A percentile compares a stretch with the other conserved stretches of the same genome.
These are phyloP conservation scores for Pluteus cervinus DNA, from an alignment of 768 basidiomycete genomes.

Conservation along the genomic window DNA sequence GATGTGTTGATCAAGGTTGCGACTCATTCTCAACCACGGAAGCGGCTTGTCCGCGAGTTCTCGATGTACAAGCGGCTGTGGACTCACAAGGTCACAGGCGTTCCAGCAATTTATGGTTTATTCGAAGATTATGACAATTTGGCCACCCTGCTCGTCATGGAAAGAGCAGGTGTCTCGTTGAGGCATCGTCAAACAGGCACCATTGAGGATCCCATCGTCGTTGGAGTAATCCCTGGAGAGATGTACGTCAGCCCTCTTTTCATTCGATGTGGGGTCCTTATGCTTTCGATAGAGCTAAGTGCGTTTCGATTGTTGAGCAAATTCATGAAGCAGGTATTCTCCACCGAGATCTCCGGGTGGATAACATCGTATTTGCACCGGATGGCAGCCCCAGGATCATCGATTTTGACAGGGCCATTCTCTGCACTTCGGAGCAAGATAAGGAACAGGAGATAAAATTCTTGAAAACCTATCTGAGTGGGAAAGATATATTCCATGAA, in stretches of 20 bases:
- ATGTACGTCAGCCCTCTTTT: too few species aligned
- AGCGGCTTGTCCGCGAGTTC: slow-evolving; percentile 12
- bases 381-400: slow-evolving; percentile 14
- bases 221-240: too few species aligned
- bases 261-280: neutral
- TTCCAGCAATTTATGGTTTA: slow-evolving; percentile 9
- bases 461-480: too few species aligned
- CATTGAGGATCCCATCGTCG: too few species aligned
- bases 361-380: slow-evolving; percentile 16
- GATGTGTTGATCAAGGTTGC: slow-evolving; percentile 11
- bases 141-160: slow-evolving; percentile 13
- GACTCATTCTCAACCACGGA: slow-evolving; percentile 3
- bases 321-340: slow-evolving; percentile 18
- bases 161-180: slow-evolving; percentile 4
- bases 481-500: too few species aligned
- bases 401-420: slow-evolving; percentile 22
- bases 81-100: slow-evolving; percentile 5
- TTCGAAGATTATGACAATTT: slow-evolving; percentile 11
- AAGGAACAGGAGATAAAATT: too few species aligned
- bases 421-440: too few species aligned
- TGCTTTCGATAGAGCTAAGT: slow-evolving; percentile 11
- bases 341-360: slow-evolving; percentile 17
- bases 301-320: slow-evolving; percentile 9
- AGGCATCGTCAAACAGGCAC: too few species aligned
- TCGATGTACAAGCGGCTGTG: slow-evolving; percentile 11